Percentiles rank a stretch among this genome's conserved stretches.
Conservation (phyloP, 129 eudicot species). For the Helichrysum umbraculigerum region DNA sequence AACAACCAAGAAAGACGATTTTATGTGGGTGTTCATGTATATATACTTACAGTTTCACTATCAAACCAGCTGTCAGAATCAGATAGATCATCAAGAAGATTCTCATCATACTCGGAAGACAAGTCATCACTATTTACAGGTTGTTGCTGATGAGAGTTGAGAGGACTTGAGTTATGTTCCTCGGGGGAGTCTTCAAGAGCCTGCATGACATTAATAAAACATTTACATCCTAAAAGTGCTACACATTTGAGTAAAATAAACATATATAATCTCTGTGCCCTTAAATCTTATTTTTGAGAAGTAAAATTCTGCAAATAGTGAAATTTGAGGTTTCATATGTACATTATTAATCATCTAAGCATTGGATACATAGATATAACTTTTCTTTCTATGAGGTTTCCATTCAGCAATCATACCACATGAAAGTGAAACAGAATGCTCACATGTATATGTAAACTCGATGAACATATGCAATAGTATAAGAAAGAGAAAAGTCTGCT, state of each 20-base stretch:
- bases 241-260: too few relatives aligned
- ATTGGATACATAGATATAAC: background rate
- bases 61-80: slow-evolving; percentile 61
- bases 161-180: slow-evolving; percentile 23
- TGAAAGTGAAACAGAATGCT: too few relatives aligned
- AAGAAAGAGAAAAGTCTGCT: slow-evolving; percentile 21
- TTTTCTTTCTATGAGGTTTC: background rate
- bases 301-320: too few relatives aligned
- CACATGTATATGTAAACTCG: too few relatives aligned
- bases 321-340: background rate
- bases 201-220: slow-evolving; percentile 39
- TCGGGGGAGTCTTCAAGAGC: slow-evolving; percentile 48
- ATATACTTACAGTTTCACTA: slow-evolving; percentile 44
- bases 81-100: slow-evolving; percentile 55
- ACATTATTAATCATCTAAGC: background rate
- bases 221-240: background rate
- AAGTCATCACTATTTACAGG: slow-evolving; percentile 44
- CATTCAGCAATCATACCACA: background rate
- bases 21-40: background rate
- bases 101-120: slow-evolving; percentile 78
- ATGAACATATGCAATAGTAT: too few relatives aligned
- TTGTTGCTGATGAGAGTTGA: slow-evolving; percentile 40
- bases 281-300: too few relatives aligned
- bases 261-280: too few relatives aligned
- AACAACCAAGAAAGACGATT: background rate